A percentile compares a stretch with the other conserved stretches of the same genome.
phyloP scores from a whole-genome alignment of 75 land plant species.

The Pseudotsuga menziesii region DNA sequence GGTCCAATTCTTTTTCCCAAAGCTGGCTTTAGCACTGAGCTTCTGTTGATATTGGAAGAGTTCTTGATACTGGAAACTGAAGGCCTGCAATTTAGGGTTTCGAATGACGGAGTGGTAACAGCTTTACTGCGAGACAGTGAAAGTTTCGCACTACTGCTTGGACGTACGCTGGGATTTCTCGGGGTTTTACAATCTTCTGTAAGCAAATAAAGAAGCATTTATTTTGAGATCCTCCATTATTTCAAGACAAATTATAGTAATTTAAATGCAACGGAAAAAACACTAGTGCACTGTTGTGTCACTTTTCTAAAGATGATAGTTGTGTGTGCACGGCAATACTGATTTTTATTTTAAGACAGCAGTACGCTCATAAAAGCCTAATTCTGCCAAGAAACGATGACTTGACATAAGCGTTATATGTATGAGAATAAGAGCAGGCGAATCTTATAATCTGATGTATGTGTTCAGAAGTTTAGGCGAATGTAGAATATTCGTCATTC shows the following conservation, averaged over 20 bases:
- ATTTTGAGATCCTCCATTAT: background rate
- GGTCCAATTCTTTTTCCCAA: conserved; percentile 36
- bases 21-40: conserved; percentile 8
- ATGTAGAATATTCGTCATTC: too few relatives aligned
- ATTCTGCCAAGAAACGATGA: too few relatives aligned
- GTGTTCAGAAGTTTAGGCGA: too few relatives aligned
- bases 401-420: too few relatives aligned
- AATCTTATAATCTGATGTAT: too few relatives aligned
- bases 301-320: too few relatives aligned
- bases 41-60: conserved; percentile 7
- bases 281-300: too few relatives aligned
- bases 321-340: too few relatives aligned
- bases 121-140: conserved; percentile 21
- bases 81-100: background rate
- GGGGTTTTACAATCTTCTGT: conserved; percentile 1
- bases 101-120: conserved; percentile 13
- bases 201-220: background rate
- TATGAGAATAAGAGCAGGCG: too few relatives aligned
- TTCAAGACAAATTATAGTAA: background rate
- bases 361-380: too few relatives aligned
- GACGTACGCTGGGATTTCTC: background rate
- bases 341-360: too few relatives aligned
- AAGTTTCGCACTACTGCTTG: conserved; percentile 39
- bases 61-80: conserved; percentile 10
- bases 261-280: background rate